phyloP scores from a whole-genome alignment of 768 basidiomycete genomes.

The Pisolithus marmoratus region DNA sequence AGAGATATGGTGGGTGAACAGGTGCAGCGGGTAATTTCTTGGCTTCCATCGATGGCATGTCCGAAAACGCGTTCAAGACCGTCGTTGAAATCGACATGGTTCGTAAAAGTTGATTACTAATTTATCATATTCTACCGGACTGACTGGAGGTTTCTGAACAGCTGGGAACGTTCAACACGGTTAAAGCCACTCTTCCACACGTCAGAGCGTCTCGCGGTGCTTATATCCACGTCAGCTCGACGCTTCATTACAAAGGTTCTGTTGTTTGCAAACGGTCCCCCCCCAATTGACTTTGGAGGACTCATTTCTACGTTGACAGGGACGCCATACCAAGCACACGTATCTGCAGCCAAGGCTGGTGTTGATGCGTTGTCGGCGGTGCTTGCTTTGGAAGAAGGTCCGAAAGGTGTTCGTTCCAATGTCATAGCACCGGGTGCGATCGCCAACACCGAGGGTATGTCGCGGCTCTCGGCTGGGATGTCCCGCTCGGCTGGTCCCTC shows the following conservation, averaged over 20 bases:
- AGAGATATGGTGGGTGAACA: slow-evolving; percentile 20
- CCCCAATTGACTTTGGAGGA: background rate
- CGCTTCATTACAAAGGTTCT: slow-evolving; percentile 77
- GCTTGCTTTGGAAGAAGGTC: slow-evolving; percentile 91
- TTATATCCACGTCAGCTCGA: slow-evolving; percentile 87
- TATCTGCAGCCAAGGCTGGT: slow-evolving; percentile 91
- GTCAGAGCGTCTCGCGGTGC: slow-evolving; percentile 68
- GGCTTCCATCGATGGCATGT: slow-evolving; percentile 75
- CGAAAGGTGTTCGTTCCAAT: slow-evolving; percentile 88
- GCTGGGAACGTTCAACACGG: slow-evolving; percentile 91
- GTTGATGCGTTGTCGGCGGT: slow-evolving; percentile 86
- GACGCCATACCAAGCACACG: slow-evolving; percentile 85
- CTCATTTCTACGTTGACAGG: slow-evolving; percentile 33
- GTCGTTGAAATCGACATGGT: slow-evolving; percentile 94
- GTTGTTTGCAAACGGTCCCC: background rate
- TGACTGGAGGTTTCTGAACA: slow-evolving; percentile 26
- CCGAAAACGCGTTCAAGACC: slow-evolving; percentile 86
- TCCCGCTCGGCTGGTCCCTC: background rate
- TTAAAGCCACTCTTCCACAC: slow-evolving; percentile 83
- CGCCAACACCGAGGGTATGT: slow-evolving; percentile 66
- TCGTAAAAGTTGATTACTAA: slow-evolving; percentile 15
- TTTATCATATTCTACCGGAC: background rate
- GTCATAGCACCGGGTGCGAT: slow-evolving; percentile 84
- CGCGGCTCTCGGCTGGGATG: slow-evolving; percentile 40
- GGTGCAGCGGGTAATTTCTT: slow-evolving; percentile 97